Base-by-base conservation (phyloP, 2,329 filamentous ascomycete genomes). In the Talaromyces piceae region DNA sequence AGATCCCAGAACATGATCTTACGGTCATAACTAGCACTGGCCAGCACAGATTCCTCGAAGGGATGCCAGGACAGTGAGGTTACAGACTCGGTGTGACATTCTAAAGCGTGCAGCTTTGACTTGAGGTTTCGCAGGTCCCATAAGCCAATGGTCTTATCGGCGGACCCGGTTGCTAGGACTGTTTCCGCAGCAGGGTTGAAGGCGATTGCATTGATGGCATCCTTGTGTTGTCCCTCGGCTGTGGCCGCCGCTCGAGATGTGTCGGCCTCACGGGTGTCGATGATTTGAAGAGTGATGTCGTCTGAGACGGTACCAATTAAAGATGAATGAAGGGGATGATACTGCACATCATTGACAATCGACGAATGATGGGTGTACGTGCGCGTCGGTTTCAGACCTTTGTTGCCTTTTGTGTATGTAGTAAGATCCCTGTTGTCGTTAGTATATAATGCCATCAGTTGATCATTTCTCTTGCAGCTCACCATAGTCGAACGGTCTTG, bases 1-100 rank as follows among this genome's bases (percentile, higher is more conserved):
- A 97, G 77, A 66, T 98, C 93, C 93, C 93, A 98, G 74, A 97
- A 93, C 67, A 95, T 86, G 57, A 98, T 87, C 59, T 94, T 83
- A 44, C 93, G 82, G 67, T 98, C 93, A 65, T 96, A 94, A 66
- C 89, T 91, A 46, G 86, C 88, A 63, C 90, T 96, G 50, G 89
- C 93, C 23, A 98, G 77, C 54, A 98, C 87, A 28, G 87, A 83
- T 53, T 88, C 82, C 66, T 98, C 91, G 41, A 86, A 85, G 0
- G 94, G 94, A 71, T 98, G 91, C 93, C 93, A 98, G 30, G 90
- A 82, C 43, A 98, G 77, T 7, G 90, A 94, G 4, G 91, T 95
- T 50, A 98, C 91, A 20, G 87, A 85, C 62, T 95, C 90, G 52
- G 80, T 82, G 70, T 98, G 93, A 44, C 88, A 88, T 65, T 95